phyloP scores from a whole-genome alignment of 176 grass and related monocot genomes.

The Carex pumila region DNA sequence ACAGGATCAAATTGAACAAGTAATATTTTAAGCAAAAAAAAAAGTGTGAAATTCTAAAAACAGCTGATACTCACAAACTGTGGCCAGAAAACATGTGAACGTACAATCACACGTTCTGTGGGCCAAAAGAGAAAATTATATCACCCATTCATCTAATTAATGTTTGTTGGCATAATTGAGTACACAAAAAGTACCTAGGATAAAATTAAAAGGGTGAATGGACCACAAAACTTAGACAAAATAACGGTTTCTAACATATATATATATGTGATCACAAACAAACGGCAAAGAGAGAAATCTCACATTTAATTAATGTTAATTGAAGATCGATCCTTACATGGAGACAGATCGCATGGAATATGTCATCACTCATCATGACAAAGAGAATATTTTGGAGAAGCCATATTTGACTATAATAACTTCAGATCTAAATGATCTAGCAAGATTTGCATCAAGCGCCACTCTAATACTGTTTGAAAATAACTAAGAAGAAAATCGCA shows the following conservation, averaged over 20 bases:
- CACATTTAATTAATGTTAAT: not conserved
- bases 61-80: not conserved
- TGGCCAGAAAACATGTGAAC: not conserved
- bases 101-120: not conserved
- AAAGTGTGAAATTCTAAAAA: not conserved
- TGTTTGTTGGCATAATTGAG: not conserved
- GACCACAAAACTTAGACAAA: not conserved
- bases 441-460: not conserved
- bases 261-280: not conserved
- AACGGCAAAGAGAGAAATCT: constrained; percentile 5
- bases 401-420: not conserved
- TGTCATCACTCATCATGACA: not conserved
- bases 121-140: not conserved
- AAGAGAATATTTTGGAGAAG: not conserved
- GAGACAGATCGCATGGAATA: not conserved
- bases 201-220: not conserved
- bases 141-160: not conserved
- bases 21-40: not conserved
- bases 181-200: not conserved
- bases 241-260: not conserved
- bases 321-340: not conserved
- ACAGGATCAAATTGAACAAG: not conserved
- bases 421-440: not conserved
- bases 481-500: not conserved
- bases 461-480: not conserved